Evolutionary conservation across 108 stramenopile species (phyloP).

Genomic region (Cylindrotheca fusiformis): DNA sequence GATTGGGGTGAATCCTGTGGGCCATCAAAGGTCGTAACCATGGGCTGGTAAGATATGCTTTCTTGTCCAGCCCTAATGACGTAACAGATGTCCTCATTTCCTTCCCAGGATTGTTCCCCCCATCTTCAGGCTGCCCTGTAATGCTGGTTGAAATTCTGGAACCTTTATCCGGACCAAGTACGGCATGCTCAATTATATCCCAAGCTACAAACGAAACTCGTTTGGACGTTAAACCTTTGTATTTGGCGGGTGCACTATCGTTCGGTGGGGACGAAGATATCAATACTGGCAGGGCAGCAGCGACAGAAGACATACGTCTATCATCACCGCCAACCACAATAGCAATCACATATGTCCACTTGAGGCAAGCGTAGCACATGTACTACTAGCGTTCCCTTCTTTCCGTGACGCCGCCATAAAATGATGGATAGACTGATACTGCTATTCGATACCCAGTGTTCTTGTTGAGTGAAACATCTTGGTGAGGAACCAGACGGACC

Average conservation of each 20-base stretch:
- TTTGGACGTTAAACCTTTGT: neutral
- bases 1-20: too few relatives aligned
- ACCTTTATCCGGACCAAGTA: conserved; percentile 1
- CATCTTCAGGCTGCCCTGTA: conserved; percentile 15
- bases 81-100: neutral
- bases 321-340: conserved; percentile 2
- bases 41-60: neutral
- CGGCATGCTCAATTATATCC: neutral
- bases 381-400: too few relatives aligned
- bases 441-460: neutral
- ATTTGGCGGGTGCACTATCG: neutral
- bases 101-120: neutral
- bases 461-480: neutral
- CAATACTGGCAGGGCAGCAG: conserved; percentile 5
- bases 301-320: neutral
- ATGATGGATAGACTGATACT: conserved; percentile 13
- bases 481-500: neutral
- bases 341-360: conserved; percentile 1
- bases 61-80: neutral
- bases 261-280: neutral
- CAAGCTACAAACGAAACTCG: neutral
- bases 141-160: neutral
- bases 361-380: conserved; percentile 4
- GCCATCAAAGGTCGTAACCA: conserved; percentile 4
- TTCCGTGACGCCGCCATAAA: conserved; percentile 10